Evolutionary conservation across 306 rosid genomes (phyloP), one percentile per base, ranked within the genome.

Genomic region (Dalbergia cochinchinensis): DNA sequence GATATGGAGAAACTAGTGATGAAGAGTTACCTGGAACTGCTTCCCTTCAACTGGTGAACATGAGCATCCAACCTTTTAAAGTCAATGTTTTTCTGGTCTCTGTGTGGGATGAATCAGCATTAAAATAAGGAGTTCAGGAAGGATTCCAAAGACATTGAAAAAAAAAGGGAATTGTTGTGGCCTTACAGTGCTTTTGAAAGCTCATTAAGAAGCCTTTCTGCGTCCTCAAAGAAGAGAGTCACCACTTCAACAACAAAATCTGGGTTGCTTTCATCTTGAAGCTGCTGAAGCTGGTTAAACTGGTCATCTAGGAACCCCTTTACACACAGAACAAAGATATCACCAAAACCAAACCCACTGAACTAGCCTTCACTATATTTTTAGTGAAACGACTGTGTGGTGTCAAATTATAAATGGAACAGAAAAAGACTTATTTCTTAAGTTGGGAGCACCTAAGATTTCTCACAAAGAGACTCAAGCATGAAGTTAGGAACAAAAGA

Each of bases 211-310:
- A 92, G 89, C 83, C 89, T 90, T 53, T 87, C 88, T 51, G 94
- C 84, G 50, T 90, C 97, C 50, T 92, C 77, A 82, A 94, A 94
- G 82, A 89, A 94, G 74, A 94, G 86, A 84, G 88, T 84, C 20
- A 92, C 91, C 57, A 92, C 97, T 85, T 94, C 94, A 74, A 84
- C 93, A 44, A 92, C 93, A 89, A 94, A 94, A 11, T 87, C 71
- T 7, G 98, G 98, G 77, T 88, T 92, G 86, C 86, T 94, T 66
- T 94, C 96, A 87, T 94, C 97, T 90, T 92, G 90, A 79, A 94
- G 87, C 41, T 79, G 86, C 80, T 86, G 86, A 69, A 94, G 93
- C 78, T 86, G 90, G 64, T 79, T 79, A 48, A 88, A 92, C 63
- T 94, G 98, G 63, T 92, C 97, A 83, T 92, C 91, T 47, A 94